These are phyloP conservation scores for Sordariomycetes sp. DNA, from an alignment of 2,329 filamentous ascomycete genomes.

Conservation along the genomic window DNA sequence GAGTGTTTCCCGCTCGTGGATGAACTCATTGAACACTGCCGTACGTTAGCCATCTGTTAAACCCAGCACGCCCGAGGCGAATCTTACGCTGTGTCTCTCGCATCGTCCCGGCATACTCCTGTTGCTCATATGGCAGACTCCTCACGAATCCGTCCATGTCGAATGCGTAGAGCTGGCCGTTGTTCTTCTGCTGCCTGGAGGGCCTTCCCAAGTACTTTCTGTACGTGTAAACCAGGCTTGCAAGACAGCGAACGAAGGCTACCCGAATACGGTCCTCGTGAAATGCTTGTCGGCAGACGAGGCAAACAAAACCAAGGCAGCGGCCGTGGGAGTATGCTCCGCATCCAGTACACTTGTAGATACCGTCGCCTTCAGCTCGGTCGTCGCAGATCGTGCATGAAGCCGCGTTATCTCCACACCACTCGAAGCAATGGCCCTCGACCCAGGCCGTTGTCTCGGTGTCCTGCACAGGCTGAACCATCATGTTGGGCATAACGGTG, in stretches of 20 bases:
- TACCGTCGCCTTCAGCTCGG: slow-evolving; percentile 57
- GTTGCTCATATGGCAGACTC: slow-evolving; percentile 54
- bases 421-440: slow-evolving; percentile 72
- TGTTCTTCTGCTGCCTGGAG: slow-evolving; percentile 47
- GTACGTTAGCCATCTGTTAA: not conserved
- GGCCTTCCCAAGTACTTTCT: slow-evolving; percentile 52
- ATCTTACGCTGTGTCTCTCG: slow-evolving; percentile 53
- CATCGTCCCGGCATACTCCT: slow-evolving; percentile 54
- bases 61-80: not conserved
- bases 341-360: slow-evolving; percentile 65
- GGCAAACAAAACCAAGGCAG: slow-evolving; percentile 49
- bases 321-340: slow-evolving; percentile 44
- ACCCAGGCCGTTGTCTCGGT: slow-evolving; percentile 76
- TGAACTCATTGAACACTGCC: slow-evolving; percentile 64
- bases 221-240: slow-evolving; percentile 57
- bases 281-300: slow-evolving; percentile 55
- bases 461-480: slow-evolving; percentile 67
- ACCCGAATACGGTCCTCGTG: slow-evolving; percentile 50
- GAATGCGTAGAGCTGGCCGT: slow-evolving; percentile 51
- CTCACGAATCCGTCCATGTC: slow-evolving; percentile 56
- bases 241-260: slow-evolving; percentile 53
- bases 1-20: slow-evolving; percentile 66
- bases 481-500: slow-evolving; percentile 77
- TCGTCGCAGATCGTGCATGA: slow-evolving; percentile 70
- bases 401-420: slow-evolving; percentile 47